phyloP scores from a whole-genome alignment of 179 eudicot genomes.

The Gypsophila paniculata region DNA sequence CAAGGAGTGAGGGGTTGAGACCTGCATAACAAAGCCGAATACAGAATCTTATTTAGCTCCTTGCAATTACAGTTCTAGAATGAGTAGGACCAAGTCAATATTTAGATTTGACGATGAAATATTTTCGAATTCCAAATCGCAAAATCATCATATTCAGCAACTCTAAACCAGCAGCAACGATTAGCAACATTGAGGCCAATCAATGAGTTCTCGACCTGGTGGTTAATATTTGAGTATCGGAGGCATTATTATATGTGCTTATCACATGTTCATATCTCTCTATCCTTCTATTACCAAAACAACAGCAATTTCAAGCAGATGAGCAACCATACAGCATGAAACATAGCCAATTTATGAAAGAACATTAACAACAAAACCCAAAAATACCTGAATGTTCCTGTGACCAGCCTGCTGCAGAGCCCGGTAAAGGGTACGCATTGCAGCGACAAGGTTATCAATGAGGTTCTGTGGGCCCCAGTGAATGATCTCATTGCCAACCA shows the following conservation, averaged over 20 bases:
- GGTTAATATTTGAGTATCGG: no score
- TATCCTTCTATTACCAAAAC: no score
- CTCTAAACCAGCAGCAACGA: not conserved
- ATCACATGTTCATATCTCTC: no score
- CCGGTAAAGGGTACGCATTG: constrained; percentile 50
- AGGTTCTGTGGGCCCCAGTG: constrained; percentile 67
- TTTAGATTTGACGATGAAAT: no score
- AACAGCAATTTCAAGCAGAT: no score
- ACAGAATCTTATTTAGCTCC: not conserved
- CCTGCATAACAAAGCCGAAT: constrained; percentile 23
- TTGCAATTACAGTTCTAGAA: no score
- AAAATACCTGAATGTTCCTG: constrained; percentile 37
- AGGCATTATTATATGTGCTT: no score
- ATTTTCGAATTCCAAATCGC: no score
- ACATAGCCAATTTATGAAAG: no score
- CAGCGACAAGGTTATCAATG: constrained; percentile 56
- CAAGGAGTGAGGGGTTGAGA: constrained; percentile 75
- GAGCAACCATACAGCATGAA: no score
- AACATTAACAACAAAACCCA: no score
- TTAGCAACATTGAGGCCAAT: not conserved
- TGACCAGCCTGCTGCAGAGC: constrained; percentile 47
- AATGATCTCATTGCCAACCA: constrained; percentile 72
- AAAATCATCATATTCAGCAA: not conserved
- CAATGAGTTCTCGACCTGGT: not conserved
- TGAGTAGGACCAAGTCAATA: no score